Conservation (phyloP, 148 eudicot genomes). For the Agrostemma githago region DNA sequence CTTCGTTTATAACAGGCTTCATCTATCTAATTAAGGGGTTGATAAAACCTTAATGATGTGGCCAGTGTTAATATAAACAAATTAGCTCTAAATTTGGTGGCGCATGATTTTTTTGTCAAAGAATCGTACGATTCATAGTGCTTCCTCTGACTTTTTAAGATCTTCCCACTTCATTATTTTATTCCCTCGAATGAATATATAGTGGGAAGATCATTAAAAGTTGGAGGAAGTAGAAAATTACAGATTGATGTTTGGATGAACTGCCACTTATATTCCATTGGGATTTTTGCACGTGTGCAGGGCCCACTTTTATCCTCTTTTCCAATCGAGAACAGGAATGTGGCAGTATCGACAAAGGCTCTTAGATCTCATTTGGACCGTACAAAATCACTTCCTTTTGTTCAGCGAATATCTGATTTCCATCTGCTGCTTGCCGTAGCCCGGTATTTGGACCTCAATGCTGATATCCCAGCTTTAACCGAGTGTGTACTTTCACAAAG, state of each 20-base stretch:
- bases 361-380: conserved; percentile 73
- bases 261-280: background rate
- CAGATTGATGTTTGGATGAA: background rate
- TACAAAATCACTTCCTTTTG: conserved; percentile 58
- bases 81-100: background rate
- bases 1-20: background rate
- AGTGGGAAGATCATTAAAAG: too few relatives aligned
- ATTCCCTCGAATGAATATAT: too few relatives aligned
- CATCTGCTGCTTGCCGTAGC: conserved; percentile 71
- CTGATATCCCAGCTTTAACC: conserved; percentile 78
- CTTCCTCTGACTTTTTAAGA: too few relatives aligned
- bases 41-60: background rate
- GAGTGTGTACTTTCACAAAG: conserved; percentile 57
- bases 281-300: conserved; percentile 38
- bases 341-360: conserved; percentile 55
- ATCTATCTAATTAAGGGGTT: background rate
- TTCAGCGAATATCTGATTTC: conserved; percentile 89
- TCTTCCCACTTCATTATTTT: too few relatives aligned
- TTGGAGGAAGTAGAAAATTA: too few relatives aligned
- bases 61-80: background rate
- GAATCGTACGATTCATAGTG: background rate
- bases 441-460: conserved; percentile 60
- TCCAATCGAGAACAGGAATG: conserved; percentile 78
- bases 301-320: conserved; percentile 76
- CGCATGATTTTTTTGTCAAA: background rate